Base-by-base conservation (phyloP, 805 yeast genomes). In the fission yeast (Schizosaccharomyces pombe) region DNA sequence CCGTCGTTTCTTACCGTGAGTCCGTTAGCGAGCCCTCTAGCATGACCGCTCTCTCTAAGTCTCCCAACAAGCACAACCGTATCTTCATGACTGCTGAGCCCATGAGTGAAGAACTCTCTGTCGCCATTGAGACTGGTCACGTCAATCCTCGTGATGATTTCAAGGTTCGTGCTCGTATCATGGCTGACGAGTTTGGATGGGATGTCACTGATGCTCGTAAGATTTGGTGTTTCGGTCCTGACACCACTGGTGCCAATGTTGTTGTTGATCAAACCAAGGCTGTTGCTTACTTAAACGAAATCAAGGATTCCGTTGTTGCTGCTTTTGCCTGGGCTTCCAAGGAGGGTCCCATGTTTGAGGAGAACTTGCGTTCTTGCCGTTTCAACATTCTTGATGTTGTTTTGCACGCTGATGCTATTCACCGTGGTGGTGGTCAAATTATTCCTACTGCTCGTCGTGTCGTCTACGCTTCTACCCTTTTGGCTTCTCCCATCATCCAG, bases 221-320 rank as follows among this genome's bases (percentile, higher is more conserved):
- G 91, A 91, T 89, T 71, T 89, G 98, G 98, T 85, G 95, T 83
- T 89, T 89, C 86, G 98, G 98, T 78, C 97, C 98, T 72, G 98
- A 89, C 70, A 96, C 96, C 75, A 80, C 77, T 72, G 98, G 98
- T 76, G 87, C 98, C 68, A 89, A 89, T 79, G 74, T 91, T 70
- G 96, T 89, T 70, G 93, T 89, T 74, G 98, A 89, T 78, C 96
- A 87, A 77, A 89, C 97, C 70, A 89, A 89, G 89, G 98, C 98
- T 69, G 97, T 89, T 61, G 97, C 91, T 78, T 89, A 87, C 86
- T 81, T 89, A 76, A 73, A 78, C 73, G 98, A 89, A 80, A 91
- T 91, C 80, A 89, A 89, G 85, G 98, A 89, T 75, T 89, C 94
- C 69, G 95, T 87, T 69, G 95, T 86, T 69, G 91, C 98, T 71